These are phyloP conservation scores for Raphanus raphanistrum DNA, from an alignment of 345 rosid genomes.

Conservation along the genomic window DNA sequence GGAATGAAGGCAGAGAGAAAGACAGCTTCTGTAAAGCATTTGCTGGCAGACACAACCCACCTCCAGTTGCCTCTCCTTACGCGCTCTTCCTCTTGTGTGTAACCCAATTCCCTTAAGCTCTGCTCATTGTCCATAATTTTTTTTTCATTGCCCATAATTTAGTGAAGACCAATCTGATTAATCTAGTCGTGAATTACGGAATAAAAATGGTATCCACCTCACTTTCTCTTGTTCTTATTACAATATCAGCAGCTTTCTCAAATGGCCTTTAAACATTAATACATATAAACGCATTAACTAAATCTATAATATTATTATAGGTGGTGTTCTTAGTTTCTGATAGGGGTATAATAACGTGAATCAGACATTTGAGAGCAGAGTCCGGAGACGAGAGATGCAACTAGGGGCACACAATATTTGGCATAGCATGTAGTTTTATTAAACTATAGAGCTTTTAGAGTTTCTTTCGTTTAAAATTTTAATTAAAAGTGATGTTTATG, in stretches of 20 bases:
- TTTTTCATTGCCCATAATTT: background rate
- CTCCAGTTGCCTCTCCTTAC: constrained; percentile 4
- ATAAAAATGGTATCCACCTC: constrained; percentile 27
- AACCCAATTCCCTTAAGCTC: background rate
- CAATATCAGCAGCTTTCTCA: constrained; percentile 3
- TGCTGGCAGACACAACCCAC: constrained; percentile 38
- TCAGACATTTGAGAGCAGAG: constrained; percentile 33
- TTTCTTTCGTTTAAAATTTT: background rate
- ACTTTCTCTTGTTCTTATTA: background rate
- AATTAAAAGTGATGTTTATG: background rate
- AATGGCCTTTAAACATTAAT: background rate
- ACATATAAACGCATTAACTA: constrained; percentile 8
- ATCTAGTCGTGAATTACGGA: constrained; percentile 32
- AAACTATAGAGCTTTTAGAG: background rate
- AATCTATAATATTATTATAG: background rate
- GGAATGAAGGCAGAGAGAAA: constrained; percentile 32
- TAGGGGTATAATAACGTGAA: background rate
- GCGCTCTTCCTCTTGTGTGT: constrained; percentile 18
- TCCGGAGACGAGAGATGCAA: constrained; percentile 36
- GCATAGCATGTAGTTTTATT: background rate
- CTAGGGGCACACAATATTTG: constrained; percentile 32
- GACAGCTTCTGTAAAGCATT: constrained; percentile 35
- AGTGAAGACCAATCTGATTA: background rate
- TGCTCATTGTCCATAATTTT: constrained; percentile 6
- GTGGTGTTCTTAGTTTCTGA: background rate